Conservation (phyloP, 169 alveolate species). For the Plasmodium falciparum region DNA sequence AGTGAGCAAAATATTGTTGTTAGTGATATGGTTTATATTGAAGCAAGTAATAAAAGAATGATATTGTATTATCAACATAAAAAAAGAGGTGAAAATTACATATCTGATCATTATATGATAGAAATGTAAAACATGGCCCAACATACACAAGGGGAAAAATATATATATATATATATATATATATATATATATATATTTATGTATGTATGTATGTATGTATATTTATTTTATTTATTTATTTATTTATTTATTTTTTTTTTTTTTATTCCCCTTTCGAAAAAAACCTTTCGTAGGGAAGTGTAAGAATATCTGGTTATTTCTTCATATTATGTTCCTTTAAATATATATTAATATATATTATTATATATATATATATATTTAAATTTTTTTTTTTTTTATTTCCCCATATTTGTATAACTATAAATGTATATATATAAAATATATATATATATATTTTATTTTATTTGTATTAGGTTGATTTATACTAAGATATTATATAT, state of each 20-base stretch:
- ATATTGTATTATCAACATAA: slow-evolving; percentile 2
- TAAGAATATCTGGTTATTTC: no score
- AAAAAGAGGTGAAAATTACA: slow-evolving; percentile 9
- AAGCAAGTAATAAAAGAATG: slow-evolving; percentile 7
- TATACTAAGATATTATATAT: no score
- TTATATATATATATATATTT: no score
- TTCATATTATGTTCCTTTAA: no score
- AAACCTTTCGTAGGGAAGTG: background rate
- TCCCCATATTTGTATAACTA: no score
- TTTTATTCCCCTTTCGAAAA: background rate
- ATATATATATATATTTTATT: no score
- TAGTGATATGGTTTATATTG: slow-evolving; percentile 3
- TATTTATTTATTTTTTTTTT: no score
- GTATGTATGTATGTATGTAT: background rate
- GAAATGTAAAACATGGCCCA: no score
- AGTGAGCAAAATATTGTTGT: background rate
- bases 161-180: background rate
- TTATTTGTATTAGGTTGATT: no score
- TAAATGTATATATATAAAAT: no score
- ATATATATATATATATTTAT: background rate
- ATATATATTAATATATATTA: no score
- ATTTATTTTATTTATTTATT: background rate
- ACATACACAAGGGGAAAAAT: background rate
- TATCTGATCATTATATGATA: slow-evolving; percentile 15
- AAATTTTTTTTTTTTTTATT: no score